Conservation (phyloP, 352 stramenopile genomes). For the Aphanomyces euteiches region DNA sequence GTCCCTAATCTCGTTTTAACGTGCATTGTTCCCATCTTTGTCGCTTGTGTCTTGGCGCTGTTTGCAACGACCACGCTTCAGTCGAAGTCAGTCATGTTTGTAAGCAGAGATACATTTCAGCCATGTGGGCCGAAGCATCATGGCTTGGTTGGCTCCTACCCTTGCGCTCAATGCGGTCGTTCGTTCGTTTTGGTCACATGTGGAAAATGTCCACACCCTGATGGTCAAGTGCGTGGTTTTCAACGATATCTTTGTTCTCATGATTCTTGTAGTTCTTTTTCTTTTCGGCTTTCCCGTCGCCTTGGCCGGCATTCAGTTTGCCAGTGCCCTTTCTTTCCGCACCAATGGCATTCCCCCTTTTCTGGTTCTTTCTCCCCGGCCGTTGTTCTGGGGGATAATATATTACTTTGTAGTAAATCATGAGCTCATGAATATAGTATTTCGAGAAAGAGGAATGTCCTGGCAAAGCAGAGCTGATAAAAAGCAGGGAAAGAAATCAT, state of each 20-base stretch:
- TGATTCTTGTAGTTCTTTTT: conserved; percentile 5
- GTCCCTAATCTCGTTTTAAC: neutral
- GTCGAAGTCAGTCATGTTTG: neutral
- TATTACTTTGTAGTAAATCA: no score
- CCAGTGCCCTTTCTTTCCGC: neutral
- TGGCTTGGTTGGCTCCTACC: neutral
- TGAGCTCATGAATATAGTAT: no score
- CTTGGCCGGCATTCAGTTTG: neutral
- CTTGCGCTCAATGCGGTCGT: neutral
- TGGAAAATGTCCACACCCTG: neutral
- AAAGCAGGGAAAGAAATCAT: no score
- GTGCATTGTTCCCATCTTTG: conserved; percentile 5
- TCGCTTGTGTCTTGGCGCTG: neutral
- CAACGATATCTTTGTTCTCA: neutral
- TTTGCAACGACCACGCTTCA: neutral
- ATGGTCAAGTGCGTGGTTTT: neutral
- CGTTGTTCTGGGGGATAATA: neutral
- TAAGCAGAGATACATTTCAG: neutral
- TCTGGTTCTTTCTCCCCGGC: neutral
- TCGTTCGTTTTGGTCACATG: neutral
- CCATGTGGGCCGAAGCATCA: conserved; percentile 16
- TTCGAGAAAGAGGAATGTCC: no score
- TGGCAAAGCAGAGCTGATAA: no score
- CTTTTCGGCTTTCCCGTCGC: neutral
- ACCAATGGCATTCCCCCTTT: neutral